A percentile compares a stretch with the other conserved stretches of the same genome.
phyloP scores from a whole-genome alignment of 164 flowering plant species.

The Aristolochia californica region DNA sequence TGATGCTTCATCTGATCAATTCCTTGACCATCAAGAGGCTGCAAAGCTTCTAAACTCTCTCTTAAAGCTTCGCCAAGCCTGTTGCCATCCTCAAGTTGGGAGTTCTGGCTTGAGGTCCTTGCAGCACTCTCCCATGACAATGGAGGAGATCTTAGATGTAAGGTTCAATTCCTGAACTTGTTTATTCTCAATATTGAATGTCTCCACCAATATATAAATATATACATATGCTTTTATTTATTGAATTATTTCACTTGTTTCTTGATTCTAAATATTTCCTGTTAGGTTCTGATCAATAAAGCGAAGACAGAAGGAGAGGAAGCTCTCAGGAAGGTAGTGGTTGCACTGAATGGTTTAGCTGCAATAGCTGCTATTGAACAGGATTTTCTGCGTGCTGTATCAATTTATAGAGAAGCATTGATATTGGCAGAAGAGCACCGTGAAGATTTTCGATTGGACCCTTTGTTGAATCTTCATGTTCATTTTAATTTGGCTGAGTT shows the following conservation, averaged over 20 bases:
- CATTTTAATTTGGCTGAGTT: slow-evolving; percentile 78
- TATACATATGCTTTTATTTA: neutral
- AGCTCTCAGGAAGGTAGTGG: slow-evolving; percentile 68
- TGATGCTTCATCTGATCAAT: slow-evolving; percentile 30
- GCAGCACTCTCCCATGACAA: slow-evolving; percentile 91
- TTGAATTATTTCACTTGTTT: neutral
- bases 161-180: neutral
- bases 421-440: slow-evolving; percentile 47
- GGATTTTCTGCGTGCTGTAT: slow-evolving; percentile 43
- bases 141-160: slow-evolving; percentile 88
- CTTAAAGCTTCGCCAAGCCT: slow-evolving; percentile 96
- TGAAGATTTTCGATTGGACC: slow-evolving; percentile 83
- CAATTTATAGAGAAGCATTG: slow-evolving; percentile 67
- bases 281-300: slow-evolving; percentile 76
- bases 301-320: slow-evolving; percentile 92
- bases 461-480: slow-evolving; percentile 72
- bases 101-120: slow-evolving; percentile 86
- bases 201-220: neutral
- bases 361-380: slow-evolving; percentile 64
- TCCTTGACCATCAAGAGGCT: slow-evolving; percentile 66
- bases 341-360: slow-evolving; percentile 88
- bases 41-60: slow-evolving; percentile 77
- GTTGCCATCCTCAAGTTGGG: slow-evolving; percentile 99
- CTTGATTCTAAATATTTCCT: neutral
- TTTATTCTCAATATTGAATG: neutral